Evolutionary conservation across 352 stramenopile genomes (phyloP).

Genomic region (Pythium vanterpoolii): DNA sequence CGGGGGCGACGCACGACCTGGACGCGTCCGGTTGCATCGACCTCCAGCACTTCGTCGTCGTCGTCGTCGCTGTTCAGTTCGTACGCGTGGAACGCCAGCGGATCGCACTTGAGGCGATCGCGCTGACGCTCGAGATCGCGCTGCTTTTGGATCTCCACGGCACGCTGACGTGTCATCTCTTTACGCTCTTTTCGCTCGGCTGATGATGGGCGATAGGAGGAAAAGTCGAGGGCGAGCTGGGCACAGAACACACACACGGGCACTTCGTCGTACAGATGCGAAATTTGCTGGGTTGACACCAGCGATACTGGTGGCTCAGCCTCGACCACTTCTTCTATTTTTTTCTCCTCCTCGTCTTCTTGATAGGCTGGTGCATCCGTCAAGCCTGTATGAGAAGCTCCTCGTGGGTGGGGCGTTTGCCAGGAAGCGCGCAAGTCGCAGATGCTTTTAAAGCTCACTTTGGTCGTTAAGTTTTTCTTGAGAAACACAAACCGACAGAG

Average conservation of each 20-base stretch:
- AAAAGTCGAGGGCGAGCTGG: conserved; percentile 47
- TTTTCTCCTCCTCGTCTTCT: neutral
- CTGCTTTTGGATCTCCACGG: conserved; percentile 26
- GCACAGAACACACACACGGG: conserved; percentile 57
- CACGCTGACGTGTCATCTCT: conserved; percentile 2
- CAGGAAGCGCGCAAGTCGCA: conserved; percentile 46
- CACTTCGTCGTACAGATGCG: conserved; percentile 58
- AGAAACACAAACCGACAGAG: conserved; percentile 53
- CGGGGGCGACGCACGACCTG: conserved; percentile 32
- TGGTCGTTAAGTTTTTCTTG: conserved; percentile 52
- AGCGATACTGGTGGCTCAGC: neutral
- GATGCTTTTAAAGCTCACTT: conserved; percentile 69
- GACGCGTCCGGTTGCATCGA: conserved; percentile 35
- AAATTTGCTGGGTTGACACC: conserved; percentile 26
- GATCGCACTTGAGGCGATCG: conserved; percentile 37
- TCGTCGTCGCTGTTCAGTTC: conserved; percentile 54
- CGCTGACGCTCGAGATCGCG: conserved; percentile 21
- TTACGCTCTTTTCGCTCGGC: neutral
- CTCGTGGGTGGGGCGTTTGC: no score
- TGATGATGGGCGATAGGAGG: conserved; percentile 34
- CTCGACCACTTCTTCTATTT: neutral
- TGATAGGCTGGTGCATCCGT: neutral
- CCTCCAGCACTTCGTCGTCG: conserved; percentile 41
- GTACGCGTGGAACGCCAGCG: conserved; percentile 45
- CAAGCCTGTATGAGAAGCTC: no score